phyloP scores from a whole-genome alignment of 2,329 filamentous ascomycete genomes.

The Ophiostoma ulmi region DNA sequence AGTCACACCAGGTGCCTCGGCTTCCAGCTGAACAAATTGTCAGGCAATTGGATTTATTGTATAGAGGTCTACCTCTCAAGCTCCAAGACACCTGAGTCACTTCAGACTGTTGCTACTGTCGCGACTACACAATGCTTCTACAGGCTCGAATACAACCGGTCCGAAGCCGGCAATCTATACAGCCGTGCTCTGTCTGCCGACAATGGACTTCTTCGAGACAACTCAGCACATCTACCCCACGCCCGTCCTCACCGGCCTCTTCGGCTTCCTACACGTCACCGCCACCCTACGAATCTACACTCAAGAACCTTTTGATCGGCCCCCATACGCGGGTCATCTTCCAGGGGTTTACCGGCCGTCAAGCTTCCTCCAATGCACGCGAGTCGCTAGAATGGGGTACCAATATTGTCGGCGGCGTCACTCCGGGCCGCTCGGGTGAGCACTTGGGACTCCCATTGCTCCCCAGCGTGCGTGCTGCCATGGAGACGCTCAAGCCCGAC shows the following conservation, averaged over 20 bases:
- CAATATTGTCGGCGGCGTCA: slow-evolving; percentile 73
- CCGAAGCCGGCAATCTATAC: not conserved
- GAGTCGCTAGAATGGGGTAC: slow-evolving; percentile 75
- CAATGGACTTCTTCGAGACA: not conserved
- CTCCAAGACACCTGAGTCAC: not conserved
- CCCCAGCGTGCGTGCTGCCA: slow-evolving; percentile 62
- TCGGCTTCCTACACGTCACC: not conserved
- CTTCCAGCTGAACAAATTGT: not conserved
- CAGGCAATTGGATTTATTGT: not conserved
- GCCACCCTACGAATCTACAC: slow-evolving; percentile 33
- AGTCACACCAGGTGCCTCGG: slow-evolving; percentile 3
- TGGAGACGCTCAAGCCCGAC: slow-evolving; percentile 65
- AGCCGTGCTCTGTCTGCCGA: not conserved
- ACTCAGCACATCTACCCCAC: not conserved
- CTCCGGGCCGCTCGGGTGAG: slow-evolving; percentile 46
- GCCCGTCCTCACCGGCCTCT: slow-evolving; percentile 16
- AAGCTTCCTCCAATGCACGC: slow-evolving; percentile 69
- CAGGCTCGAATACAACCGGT: slow-evolving; percentile 13
- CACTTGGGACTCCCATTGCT: slow-evolving; percentile 69
- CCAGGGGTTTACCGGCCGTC: slow-evolving; percentile 41
- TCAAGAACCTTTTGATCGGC: slow-evolving; percentile 38
- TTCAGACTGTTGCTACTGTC: not conserved
- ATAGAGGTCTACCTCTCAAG: not conserved
- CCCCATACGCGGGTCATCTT: slow-evolving; percentile 41
- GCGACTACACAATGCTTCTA: slow-evolving; percentile 13